Conservation (phyloP, 371 early-diverging fungal species). For the Vittaforma corneae region DNA sequence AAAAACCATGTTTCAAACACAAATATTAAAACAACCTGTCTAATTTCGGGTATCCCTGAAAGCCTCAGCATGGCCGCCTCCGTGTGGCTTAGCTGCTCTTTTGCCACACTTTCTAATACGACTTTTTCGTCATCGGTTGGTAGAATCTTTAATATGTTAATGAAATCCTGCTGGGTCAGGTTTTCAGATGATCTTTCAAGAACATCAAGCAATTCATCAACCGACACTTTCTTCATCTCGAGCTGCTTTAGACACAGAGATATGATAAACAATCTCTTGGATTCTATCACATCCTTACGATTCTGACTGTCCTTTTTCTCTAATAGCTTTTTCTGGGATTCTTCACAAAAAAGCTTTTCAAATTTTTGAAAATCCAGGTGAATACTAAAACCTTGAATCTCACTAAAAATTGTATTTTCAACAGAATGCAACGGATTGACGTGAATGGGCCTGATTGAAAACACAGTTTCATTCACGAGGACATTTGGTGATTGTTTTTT, state of each 20-base stretch:
- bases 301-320: neutral
- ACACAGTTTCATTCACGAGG: neutral
- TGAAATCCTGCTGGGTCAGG: conserved; percentile 31
- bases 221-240: conserved; percentile 27
- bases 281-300: conserved; percentile 9
- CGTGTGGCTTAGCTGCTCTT: neutral
- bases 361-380: conserved; percentile 35
- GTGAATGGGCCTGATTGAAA: neutral
- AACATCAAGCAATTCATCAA: conserved; percentile 21
- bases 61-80: neutral
- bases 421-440: conserved; percentile 1
- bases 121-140: conserved; percentile 21
- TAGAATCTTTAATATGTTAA: conserved; percentile 28
- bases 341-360: conserved; percentile 42
- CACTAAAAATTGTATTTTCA: conserved; percentile 34
- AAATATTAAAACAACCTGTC: conserved; percentile 24
- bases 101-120: neutral
- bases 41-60: neutral
- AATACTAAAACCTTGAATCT: conserved; percentile 7
- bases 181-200: conserved; percentile 15
- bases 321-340: neutral
- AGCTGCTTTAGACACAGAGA: conserved; percentile 35
- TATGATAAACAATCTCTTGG: conserved; percentile 35
- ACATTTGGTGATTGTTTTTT: neutral
- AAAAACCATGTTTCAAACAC: conserved; percentile 46